Evolutionary conservation across 176 grass and related monocot genomes (phyloP), one percentile per base, ranked within the genome.

Genomic region (Tillandsia leiboldiana): DNA sequence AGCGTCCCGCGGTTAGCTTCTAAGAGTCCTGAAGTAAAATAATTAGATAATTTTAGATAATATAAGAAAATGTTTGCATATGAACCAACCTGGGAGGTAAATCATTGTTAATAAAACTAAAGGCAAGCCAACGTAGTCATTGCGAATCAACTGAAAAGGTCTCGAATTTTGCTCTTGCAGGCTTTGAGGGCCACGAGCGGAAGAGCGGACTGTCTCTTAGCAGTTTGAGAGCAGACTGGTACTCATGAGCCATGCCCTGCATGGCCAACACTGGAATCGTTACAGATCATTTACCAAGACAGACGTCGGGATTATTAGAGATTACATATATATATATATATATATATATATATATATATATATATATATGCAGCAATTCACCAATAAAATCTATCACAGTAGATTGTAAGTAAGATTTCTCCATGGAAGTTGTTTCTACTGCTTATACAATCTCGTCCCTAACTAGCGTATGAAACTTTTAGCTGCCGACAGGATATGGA

Each of bases 221-320:
- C 67, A 89, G 73, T 48, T 70, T 51, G 70, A 96, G 51, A 47
- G 64, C 11, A 49, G 78, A 78, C 28, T 85, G 86, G 59, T 96
- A 91, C 63, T 81, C 92, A 49, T 51, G 58, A 69, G 88, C 78
- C 77, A 62, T 73, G 29, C 73, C 78, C 88, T 96, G 64, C 64
- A 76, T 65, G 63, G n/a, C 65, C 53, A 58, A 12, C 12, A 72
- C 1, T 61, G 15, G 56, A 48, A 48, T 17, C 64, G 26, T 28
- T 68, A 7, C 11, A 70, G 18, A 26, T 72, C 3, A 57, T 23
- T 51, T 26, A 18, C n/a, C 53, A 15, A 66, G 47, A 64, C 3
- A 57, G 42, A 33, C 6, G 70, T 57, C 20, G 3, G 12, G 48
- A 51, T 51, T 18, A 42, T 50, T 54, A 50, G 13, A 14, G 26